Base-by-base conservation (phyloP, 371 early-diverging fungal genomes). In the Rhizopus delemar region DNA sequence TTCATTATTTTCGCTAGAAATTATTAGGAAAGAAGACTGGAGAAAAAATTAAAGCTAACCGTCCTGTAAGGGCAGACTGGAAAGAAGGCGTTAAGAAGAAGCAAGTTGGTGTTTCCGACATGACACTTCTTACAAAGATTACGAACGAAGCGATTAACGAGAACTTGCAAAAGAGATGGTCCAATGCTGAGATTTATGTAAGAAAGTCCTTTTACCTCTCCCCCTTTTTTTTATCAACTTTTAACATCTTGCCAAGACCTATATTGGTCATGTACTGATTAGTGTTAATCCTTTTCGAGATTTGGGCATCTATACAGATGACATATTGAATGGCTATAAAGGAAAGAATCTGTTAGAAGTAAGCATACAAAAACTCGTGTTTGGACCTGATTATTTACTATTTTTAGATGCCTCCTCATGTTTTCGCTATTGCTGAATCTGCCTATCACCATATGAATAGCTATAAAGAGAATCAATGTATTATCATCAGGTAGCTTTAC, bases 381-480 rank as follows among this genome's bases (percentile, higher is more conserved):
- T 48, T 51, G 13, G 39, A 53, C 46, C 33, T 34, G 29, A 16
- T 36, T 35, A 32, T 53, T 41, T 53, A 53, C 41, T 34, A 28
- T 46, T 41, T 39, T 22, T 71, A 89, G 87, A 84, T 92, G 71
- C 84, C 93, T 33, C 93, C 93, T 15, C 93, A 93, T 73, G 93
- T 93, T 13, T 93, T 84, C 71, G 93, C 93, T 46, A 90, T 93
- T 70, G 93, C 93, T 39, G 93, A 93, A 73, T 81, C 89, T 31
- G 74, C 91, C 4, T 93, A 88, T 73, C 91, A 93, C 63, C 91
- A 92, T 66, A 96, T 98, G 96, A 89, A 94, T 51, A 90, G 90
- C 45, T 96, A 97, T 81, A 95, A 93, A 71, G 98, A 97, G 69
- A 96, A 94, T 68, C 99, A 98, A 69, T 97, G 98, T 81, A 93